A percentile compares a stretch with the other conserved stretches of the same genome.
These are phyloP conservation scores for Boletus huronensis DNA, from an alignment of 768 basidiomycete genomes.

Conservation along the genomic window DNA sequence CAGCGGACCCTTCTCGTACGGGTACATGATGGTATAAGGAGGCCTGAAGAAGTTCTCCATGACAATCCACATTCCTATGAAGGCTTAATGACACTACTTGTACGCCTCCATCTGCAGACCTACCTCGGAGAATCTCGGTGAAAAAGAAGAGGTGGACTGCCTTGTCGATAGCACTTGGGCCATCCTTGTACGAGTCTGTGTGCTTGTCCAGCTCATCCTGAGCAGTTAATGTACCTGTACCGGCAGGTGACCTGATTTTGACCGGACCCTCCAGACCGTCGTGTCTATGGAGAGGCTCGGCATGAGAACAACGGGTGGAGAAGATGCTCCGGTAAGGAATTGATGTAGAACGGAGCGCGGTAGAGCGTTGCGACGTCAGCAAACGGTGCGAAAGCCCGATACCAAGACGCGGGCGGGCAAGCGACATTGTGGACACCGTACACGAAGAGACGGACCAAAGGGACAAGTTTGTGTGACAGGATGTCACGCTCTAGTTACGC, in stretches of 20 bases:
- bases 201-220: constrained; percentile 47
- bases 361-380: constrained; percentile 22
- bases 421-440: constrained; percentile 46
- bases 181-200: constrained; percentile 67
- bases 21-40: constrained; percentile 98
- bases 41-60: constrained; percentile 88
- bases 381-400: constrained; percentile 52
- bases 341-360: constrained; percentile 34
- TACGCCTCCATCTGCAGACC: constrained; percentile 23
- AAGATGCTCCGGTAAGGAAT: constrained; percentile 44
- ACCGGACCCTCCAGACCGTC: constrained; percentile 20
- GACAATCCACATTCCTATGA: constrained; percentile 95
- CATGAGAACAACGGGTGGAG: constrained; percentile 21
- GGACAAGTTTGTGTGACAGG: constrained; percentile 25
- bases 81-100: constrained; percentile 7
- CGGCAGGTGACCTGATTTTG: constrained; percentile 32
- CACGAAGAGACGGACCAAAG: constrained; percentile 12
- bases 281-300: constrained; percentile 18
- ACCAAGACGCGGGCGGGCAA: constrained; percentile 49
- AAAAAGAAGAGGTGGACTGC: constrained; percentile 97
- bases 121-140: constrained; percentile 95
- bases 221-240: constrained; percentile 35
- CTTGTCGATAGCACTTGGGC: constrained; percentile 92
- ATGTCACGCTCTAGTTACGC: constrained; percentile 26
- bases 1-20: constrained; percentile 96